Evolutionary conservation across 495 filamentous ascomycete genomes (phyloP).

Genomic region (Pyronema domesticum): DNA sequence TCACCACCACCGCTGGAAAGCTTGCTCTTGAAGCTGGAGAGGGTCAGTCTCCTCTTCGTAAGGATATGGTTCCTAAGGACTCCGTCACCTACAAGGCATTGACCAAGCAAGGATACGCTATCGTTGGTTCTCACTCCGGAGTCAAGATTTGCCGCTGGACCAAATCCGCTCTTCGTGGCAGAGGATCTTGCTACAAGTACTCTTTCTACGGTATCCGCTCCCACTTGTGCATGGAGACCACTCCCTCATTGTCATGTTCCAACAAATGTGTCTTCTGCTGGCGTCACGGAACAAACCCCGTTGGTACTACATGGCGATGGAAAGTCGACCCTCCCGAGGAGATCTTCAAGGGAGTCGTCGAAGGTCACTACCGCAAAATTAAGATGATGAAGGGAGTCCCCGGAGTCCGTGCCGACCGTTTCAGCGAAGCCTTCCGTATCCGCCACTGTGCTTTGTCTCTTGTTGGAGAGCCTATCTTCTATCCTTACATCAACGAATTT

Average conservation of each 20-base stretch:
- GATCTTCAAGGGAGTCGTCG: conserved; percentile 78
- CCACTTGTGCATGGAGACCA: conserved; percentile 95
- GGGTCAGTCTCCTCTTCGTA: conserved; percentile 32
- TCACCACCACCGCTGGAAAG: conserved; percentile 46
- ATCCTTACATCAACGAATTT: conserved; percentile 90
- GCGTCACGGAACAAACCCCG: conserved; percentile 92
- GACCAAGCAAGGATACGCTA: conserved; percentile 91
- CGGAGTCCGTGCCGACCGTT: conserved; percentile 77
- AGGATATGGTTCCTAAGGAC: conserved; percentile 83
- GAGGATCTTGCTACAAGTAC: conserved; percentile 92
- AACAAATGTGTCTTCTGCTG: conserved; percentile 99
- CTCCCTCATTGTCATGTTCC: conserved; percentile 81
- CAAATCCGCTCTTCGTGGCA: conserved; percentile 87
- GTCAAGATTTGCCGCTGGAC: conserved; percentile 98
- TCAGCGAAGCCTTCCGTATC: conserved; percentile 81
- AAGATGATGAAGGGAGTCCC: conserved; percentile 90
- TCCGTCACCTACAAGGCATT: conserved; percentile 75
- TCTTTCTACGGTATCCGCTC: conserved; percentile 93
- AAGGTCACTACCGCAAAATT: conserved; percentile 88
- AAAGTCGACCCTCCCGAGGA: conserved; percentile 73
- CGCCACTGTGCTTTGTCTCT: conserved; percentile 78
- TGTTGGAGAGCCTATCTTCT: conserved; percentile 94
- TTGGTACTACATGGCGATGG: conserved; percentile 93
- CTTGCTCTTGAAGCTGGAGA: conserved; percentile 26
- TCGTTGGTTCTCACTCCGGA: conserved; percentile 85